Conservation (phyloP, 1,284 basidiomycete species). For the Omphalotus olearius region DNA sequence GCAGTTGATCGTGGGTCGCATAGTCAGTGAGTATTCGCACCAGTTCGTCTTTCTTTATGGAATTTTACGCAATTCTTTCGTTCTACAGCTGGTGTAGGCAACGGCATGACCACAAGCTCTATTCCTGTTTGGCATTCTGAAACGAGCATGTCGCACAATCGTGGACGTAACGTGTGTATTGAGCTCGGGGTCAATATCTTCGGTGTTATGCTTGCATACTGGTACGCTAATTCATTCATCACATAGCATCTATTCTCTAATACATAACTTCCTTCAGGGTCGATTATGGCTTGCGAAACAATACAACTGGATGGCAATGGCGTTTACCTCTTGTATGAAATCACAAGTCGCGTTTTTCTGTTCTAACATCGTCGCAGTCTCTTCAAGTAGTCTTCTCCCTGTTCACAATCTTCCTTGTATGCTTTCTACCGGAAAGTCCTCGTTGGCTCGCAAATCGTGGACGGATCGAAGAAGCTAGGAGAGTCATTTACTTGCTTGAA, state of each 20-base stretch:
- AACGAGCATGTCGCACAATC: constrained; percentile 21
- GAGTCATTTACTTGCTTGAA: constrained; percentile 51
- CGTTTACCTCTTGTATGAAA: constrained; percentile 4
- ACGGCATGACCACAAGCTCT: constrained; percentile 58
- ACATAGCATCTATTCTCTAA: not conserved
- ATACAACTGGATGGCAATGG: constrained; percentile 8
- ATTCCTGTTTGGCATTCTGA: constrained; percentile 60
- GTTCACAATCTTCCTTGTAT: constrained; percentile 17
- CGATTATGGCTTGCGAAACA: constrained; percentile 10
- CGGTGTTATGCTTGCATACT: constrained; percentile 43
- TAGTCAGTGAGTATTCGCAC: constrained; percentile 30
- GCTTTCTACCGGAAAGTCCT: constrained; percentile 58
- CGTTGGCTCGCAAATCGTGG: constrained; percentile 66
- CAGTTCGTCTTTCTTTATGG: constrained; percentile 9
- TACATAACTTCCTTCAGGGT: constrained; percentile 4
- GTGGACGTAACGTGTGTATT: too few species aligned
- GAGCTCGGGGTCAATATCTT: constrained; percentile 58
- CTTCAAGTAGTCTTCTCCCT: constrained; percentile 17
- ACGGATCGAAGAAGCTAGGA: constrained; percentile 54
- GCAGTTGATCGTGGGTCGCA: constrained; percentile 57
- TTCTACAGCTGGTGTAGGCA: constrained; percentile 47
- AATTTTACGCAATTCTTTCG: constrained; percentile 15
- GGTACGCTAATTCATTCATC: too few species aligned
- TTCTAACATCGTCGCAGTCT: constrained; percentile 25
- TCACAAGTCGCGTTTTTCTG: not conserved